phyloP scores from a whole-genome alignment of 139 green algal species.

The Desmodesmus armatus region DNA sequence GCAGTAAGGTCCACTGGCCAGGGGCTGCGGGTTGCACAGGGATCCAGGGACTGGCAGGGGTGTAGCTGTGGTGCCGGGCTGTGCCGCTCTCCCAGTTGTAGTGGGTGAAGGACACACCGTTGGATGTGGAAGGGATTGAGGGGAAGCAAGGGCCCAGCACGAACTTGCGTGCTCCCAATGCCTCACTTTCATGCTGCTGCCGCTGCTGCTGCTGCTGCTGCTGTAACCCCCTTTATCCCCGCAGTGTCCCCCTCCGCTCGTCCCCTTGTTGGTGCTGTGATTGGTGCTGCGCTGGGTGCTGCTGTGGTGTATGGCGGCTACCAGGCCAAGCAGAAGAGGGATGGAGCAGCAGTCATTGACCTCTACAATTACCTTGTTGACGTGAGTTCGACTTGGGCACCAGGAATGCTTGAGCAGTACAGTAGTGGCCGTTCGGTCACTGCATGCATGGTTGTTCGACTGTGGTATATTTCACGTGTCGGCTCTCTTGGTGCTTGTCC shows the following conservation, averaged over 20 bases:
- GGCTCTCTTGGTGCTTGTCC: too few species aligned
- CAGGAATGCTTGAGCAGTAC: neutral
- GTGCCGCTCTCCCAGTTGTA: too few species aligned
- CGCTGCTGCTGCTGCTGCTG: too few species aligned
- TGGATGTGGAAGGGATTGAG: too few species aligned
- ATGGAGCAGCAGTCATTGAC: slow-evolving; percentile 73
- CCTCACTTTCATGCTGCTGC: too few species aligned
- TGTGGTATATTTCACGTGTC: too few species aligned
- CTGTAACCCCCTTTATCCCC: too few species aligned
- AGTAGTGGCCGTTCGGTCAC: neutral
- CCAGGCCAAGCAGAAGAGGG: slow-evolving; percentile 73
- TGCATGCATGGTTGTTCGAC: too few species aligned
- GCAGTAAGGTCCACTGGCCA: slow-evolving; percentile 50
- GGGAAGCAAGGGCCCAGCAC: too few species aligned
- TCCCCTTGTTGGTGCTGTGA: slow-evolving; percentile 52
- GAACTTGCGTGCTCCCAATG: too few species aligned
- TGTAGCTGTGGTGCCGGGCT: neutral
- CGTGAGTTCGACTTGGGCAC: slow-evolving; percentile 47
- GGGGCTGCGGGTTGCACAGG: slow-evolving; percentile 48
- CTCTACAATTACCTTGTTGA: slow-evolving; percentile 85
- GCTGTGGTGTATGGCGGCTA: slow-evolving; percentile 54
- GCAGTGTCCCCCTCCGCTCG: slow-evolving; percentile 62
- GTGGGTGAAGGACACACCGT: neutral
- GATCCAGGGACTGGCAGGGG: slow-evolving; percentile 58
- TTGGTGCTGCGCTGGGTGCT: slow-evolving; percentile 59